A percentile compares a stretch with the other conserved stretches of the same genome.
Evolutionary conservation across 371 early-diverging fungal genomes (phyloP).

Genomic region (Capillidium rhysosporum): DNA sequence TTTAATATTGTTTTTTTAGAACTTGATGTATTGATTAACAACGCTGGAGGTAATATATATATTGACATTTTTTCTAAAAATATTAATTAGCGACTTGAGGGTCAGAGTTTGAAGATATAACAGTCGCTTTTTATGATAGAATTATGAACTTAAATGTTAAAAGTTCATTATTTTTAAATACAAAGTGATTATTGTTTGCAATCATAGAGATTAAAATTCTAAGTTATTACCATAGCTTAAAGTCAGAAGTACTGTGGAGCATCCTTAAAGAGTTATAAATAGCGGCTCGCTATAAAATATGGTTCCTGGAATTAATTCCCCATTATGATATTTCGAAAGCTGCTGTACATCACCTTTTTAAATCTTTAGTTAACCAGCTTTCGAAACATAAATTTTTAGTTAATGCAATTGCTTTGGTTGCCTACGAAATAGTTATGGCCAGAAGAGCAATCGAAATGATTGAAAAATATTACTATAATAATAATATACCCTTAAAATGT

Average conservation of each 20-base stretch:
- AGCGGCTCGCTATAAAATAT: conserved; percentile 64
- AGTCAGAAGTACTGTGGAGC: conserved; percentile 27
- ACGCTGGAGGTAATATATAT: conserved; percentile 36
- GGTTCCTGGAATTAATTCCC: conserved; percentile 32
- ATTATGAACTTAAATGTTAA: conserved; percentile 78
- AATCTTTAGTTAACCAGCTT: conserved; percentile 42
- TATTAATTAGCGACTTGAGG: conserved; percentile 22
- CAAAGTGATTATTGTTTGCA: conserved; percentile 26
- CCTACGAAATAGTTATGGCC: conserved; percentile 82
- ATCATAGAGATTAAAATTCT: not conserved
- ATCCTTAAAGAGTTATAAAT: conserved; percentile 57
- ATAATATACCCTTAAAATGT: conserved; percentile 39
- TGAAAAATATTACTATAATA: not conserved
- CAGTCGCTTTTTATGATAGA: not conserved
- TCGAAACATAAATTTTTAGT: conserved; percentile 46
- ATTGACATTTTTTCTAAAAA: not conserved
- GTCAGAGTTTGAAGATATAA: conserved; percentile 20
- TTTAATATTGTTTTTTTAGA: conserved; percentile 15
- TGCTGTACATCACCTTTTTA: conserved; percentile 52
- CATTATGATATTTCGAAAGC: conserved; percentile 65
- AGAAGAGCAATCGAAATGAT: conserved; percentile 14
- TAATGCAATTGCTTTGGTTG: conserved; percentile 81
- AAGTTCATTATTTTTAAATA: conserved; percentile 62
- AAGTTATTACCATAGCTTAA: conserved; percentile 54
- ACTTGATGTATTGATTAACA: conserved; percentile 69